Percentiles rank a stretch among this genome's conserved stretches.
Conservation (phyloP, 441 rosid genomes). For the Euphorbia schlechtendalii region DNA sequence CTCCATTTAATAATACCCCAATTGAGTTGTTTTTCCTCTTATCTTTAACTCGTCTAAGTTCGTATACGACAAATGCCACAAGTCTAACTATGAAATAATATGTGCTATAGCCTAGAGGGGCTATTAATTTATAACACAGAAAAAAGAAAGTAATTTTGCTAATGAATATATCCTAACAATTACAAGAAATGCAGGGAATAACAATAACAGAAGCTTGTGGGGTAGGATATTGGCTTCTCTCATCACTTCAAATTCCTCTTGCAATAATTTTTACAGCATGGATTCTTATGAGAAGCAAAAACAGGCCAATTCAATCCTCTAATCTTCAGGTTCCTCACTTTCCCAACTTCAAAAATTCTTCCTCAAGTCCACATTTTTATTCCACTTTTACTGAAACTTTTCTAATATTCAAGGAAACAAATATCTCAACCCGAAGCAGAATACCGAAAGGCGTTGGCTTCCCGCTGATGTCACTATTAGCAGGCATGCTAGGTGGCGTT, state of each 20-base stretch:
- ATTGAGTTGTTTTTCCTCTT: too few species aligned
- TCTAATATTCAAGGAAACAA: conserved; percentile 32
- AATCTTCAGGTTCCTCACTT: conserved; percentile 30
- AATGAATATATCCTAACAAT: background rate
- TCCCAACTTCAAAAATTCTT: too few species aligned
- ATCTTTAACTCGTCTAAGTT: too few species aligned
- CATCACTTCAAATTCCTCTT: conserved; percentile 81
- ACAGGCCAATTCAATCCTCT: conserved; percentile 12
- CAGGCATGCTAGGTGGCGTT: conserved; percentile 79
- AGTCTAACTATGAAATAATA: too few species aligned
- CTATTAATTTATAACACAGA: too few species aligned
- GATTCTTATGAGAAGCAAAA: conserved; percentile 39
- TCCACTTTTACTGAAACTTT: background rate
- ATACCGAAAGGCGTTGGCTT: conserved; percentile 39
- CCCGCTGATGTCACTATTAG: conserved; percentile 70
- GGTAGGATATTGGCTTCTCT: conserved; percentile 62
- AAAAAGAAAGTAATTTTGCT: too few species aligned
- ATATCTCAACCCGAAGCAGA: conserved; percentile 22
- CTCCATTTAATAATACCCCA: too few species aligned
- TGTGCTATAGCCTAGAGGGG: too few species aligned
- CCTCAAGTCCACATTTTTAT: too few species aligned
- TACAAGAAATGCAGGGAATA: conserved; percentile 44
- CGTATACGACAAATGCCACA: too few species aligned
- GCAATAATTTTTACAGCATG: conserved; percentile 65
- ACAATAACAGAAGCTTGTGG: conserved; percentile 61